A percentile compares a stretch with the other conserved stretches of the same genome.
phyloP scores from a whole-genome alignment of 768 basidiomycete genomes.

The Kwoniella pini region DNA sequence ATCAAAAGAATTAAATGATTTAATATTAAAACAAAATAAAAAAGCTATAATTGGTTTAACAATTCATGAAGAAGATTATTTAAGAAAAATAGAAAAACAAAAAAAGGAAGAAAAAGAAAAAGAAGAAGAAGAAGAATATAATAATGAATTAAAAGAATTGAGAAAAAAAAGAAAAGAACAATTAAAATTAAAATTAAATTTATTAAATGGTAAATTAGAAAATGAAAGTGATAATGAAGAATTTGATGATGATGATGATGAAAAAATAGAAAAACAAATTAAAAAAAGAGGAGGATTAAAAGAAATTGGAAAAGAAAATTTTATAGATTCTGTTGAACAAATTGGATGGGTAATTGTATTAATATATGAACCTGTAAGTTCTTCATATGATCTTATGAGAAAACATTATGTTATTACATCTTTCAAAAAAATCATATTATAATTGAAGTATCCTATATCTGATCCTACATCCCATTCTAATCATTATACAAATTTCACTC shows the following conservation, averaged over 20 bases:
- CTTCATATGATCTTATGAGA: too few relatives aligned
- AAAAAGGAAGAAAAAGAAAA: constrained; percentile 18
- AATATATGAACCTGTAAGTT: constrained; percentile 52
- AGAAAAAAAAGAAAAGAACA: constrained; percentile 27
- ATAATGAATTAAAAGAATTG: constrained; percentile 1
- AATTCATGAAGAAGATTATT: constrained; percentile 31
- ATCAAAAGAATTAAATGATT: not conserved
- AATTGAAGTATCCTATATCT: too few relatives aligned
- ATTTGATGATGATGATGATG: constrained; percentile 1
- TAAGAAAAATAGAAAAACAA: constrained; percentile 10
- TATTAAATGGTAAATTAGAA: not conserved
- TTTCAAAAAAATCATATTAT: too few relatives aligned
- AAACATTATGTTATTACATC: too few relatives aligned
- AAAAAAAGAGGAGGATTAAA: constrained; percentile 33
- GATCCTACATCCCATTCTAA: too few relatives aligned
- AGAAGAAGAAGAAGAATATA: constrained; percentile 16
- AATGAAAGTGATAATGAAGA: constrained; percentile 10
- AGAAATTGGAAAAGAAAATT: constrained; percentile 45
- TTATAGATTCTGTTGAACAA: constrained; percentile 45
- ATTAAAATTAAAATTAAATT: constrained; percentile 1
- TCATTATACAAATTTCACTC: too few relatives aligned
- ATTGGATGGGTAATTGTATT: constrained; percentile 49
- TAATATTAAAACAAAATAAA: constrained; percentile 13
- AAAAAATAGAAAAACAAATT: not conserved
- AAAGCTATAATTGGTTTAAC: constrained; percentile 27